phyloP scores from a whole-genome alignment of 129 eudicot genomes.

The Lactuca sativa region DNA sequence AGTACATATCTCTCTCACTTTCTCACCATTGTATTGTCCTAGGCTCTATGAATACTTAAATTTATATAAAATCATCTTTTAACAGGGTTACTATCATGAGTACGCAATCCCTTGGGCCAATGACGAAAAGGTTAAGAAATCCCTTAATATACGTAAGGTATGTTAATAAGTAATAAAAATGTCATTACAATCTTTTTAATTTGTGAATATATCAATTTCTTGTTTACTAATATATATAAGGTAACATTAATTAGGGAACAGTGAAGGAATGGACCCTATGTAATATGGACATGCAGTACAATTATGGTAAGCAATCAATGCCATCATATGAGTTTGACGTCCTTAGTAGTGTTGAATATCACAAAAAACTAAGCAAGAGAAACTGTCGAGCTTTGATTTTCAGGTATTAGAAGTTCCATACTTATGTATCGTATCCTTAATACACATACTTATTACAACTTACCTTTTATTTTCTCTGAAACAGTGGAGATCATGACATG shows the following conservation, averaged over 20 bases:
- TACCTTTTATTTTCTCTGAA: background rate
- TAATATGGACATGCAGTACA: conserved; percentile 29
- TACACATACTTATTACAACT: background rate
- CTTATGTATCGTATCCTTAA: no score
- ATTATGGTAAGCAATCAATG: conserved; percentile 17
- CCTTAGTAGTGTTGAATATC: conserved; percentile 22
- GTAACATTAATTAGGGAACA: conserved; percentile 15
- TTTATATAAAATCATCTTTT: background rate
- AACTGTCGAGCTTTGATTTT: conserved; percentile 35
- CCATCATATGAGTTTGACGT: conserved; percentile 22
- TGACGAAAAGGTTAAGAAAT: conserved; percentile 25
- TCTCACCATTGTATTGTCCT: no score
- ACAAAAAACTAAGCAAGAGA: conserved; percentile 26
- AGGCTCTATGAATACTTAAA: background rate
- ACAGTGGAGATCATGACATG: conserved; percentile 46
- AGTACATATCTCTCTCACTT: background rate
- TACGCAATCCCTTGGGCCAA: conserved; percentile 36
- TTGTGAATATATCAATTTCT: background rate
- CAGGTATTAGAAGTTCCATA: background rate
- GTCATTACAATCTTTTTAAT: no score
- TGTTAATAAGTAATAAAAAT: background rate
- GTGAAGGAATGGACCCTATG: conserved; percentile 27
- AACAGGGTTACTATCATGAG: conserved; percentile 18
- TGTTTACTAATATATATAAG: background rate
- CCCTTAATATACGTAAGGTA: conserved; percentile 29